Conservation (phyloP, 805 yeast species). For the Ogataea dorogensis region DNA sequence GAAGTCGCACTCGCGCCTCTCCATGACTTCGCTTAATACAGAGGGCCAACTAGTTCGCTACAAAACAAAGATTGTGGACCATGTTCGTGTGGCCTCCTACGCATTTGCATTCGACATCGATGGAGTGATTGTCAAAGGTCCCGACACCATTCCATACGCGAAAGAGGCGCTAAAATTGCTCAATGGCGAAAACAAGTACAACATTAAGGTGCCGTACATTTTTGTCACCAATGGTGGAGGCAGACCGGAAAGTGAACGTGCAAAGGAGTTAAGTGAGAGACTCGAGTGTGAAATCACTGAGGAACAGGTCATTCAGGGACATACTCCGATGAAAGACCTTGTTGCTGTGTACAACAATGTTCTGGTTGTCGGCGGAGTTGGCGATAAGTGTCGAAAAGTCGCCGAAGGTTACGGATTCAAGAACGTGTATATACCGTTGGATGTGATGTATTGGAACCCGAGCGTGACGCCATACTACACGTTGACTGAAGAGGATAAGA, state of each 20-base stretch:
- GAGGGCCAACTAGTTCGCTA: slow-evolving; percentile 38
- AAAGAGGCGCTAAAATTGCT: slow-evolving; percentile 66
- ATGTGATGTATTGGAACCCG: slow-evolving; percentile 83
- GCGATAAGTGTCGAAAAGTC: slow-evolving; percentile 78
- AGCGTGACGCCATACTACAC: slow-evolving; percentile 82
- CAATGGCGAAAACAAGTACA: slow-evolving; percentile 74
- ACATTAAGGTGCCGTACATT: slow-evolving; percentile 77
- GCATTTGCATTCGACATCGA: slow-evolving; percentile 94
- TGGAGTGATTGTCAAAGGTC: slow-evolving; percentile 85
- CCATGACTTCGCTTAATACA: slow-evolving; percentile 25
- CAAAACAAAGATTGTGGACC: slow-evolving; percentile 59
- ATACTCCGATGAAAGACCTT: slow-evolving; percentile 88
- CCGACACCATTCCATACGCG: slow-evolving; percentile 80
- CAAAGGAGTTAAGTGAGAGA: slow-evolving; percentile 64
- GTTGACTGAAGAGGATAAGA: slow-evolving; percentile 67
- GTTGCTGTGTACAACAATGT: slow-evolving; percentile 68
- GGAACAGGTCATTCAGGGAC: slow-evolving; percentile 88
- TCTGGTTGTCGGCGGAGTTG: slow-evolving; percentile 85
- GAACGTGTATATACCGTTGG: slow-evolving; percentile 78
- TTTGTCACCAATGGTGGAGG: slow-evolving; percentile 95
- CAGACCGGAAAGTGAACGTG: slow-evolving; percentile 70
- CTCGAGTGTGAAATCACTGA: slow-evolving; percentile 60
- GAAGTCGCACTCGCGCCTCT: slow-evolving; percentile 27
- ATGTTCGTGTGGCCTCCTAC: slow-evolving; percentile 70
- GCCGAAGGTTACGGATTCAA: slow-evolving; percentile 83